Base-by-base conservation (phyloP, 2,329 filamentous ascomycete genomes). In the Peltaster fructicola region DNA sequence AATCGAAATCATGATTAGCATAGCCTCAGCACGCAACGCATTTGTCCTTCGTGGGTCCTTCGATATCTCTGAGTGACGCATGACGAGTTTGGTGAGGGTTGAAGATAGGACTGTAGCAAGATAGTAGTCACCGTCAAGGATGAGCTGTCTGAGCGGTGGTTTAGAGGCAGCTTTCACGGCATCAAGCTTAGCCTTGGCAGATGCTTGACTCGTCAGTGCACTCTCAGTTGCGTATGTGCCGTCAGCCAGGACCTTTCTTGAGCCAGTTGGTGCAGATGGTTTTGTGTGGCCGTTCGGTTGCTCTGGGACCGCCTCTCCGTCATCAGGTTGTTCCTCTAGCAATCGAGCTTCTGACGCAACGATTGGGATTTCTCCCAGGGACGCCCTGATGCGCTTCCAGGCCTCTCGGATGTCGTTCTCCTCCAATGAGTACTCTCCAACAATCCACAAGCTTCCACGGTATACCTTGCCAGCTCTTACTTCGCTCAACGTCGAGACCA, bases 1-100 rank as follows among this genome's bases (percentile, higher is more conserved):
- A 39, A 98, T 90, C 4, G 88, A 95, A 41, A 98, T 92, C 84
- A 95, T 92, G 48, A 98, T 95, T 26, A 98, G 66, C 88, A 98
- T 98, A 21, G 88, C 88, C 53, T 98, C 88, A 3, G 88, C 88
- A 24, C 81, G 76, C 14, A 98, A 66, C 15, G 85, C 84, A 42
- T 98, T 98, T 15, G 85, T 95, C 18, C 88, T 75, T 20, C 79
- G 78, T 20, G 64, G 55, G 41, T 93, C 85, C 13, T 75, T 61
- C 2, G 85, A 93, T 31, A 95, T 84, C 47, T 95, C 84, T 2
- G 81, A 77, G 50, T 95, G 82, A 26, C 88, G 78, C 82, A 98
- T 92, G 24, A 98, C 88, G 27, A 98, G 66, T 57, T 98, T 98
- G 9, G 88, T 92, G 30, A 98, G 66, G 1, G 85, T 93, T 6